phyloP scores from a whole-genome alignment of 2,329 filamentous ascomycete species.

The Aspergillus sp. region DNA sequence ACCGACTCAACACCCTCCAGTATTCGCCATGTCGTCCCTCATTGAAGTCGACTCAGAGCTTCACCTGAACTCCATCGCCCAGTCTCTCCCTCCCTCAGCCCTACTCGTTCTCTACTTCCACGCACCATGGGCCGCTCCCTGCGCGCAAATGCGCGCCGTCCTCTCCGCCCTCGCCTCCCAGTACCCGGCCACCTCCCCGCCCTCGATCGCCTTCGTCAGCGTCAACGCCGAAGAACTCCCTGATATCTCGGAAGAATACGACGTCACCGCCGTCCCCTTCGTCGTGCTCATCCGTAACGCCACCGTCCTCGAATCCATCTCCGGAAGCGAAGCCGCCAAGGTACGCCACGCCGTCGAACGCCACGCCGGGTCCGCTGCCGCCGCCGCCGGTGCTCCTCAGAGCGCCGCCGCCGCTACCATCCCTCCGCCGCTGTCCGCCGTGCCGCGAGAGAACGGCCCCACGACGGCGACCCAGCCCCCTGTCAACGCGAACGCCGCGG shows the following conservation, averaged over 20 bases:
- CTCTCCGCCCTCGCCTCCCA: conserved; percentile 81
- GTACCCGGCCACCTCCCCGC: conserved; percentile 69
- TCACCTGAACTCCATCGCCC: conserved; percentile 59
- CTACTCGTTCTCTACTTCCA: conserved; percentile 91
- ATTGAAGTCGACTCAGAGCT: conserved; percentile 76
- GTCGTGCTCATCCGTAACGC: conserved; percentile 78
- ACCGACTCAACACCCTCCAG: background rate
- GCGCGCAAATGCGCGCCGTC: conserved; percentile 88
- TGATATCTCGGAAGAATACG: conserved; percentile 87
- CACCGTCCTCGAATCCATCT: conserved; percentile 78
- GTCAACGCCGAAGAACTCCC: conserved; percentile 93
- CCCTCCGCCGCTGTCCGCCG: conserved; percentile 40
- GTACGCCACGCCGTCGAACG: conserved; percentile 83
- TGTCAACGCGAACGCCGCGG: conserved; percentile 21
- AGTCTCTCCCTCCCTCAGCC: conserved; percentile 61
- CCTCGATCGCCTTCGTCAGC: conserved; percentile 76
- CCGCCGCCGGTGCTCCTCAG: conserved; percentile 28
- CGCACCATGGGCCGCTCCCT: conserved; percentile 93
- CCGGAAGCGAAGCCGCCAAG: conserved; percentile 83
- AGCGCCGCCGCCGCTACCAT: conserved; percentile 36
- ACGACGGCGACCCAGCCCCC: conserved; percentile 32
- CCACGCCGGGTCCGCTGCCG: conserved; percentile 57
- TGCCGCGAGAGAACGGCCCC: conserved; percentile 36
- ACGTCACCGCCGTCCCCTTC: conserved; percentile 92
- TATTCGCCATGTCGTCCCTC: conserved; percentile 67